Evolutionary conservation across 2,329 filamentous ascomycete genomes (phyloP).

Genomic region (Pseudogymnoascus sp.): DNA sequence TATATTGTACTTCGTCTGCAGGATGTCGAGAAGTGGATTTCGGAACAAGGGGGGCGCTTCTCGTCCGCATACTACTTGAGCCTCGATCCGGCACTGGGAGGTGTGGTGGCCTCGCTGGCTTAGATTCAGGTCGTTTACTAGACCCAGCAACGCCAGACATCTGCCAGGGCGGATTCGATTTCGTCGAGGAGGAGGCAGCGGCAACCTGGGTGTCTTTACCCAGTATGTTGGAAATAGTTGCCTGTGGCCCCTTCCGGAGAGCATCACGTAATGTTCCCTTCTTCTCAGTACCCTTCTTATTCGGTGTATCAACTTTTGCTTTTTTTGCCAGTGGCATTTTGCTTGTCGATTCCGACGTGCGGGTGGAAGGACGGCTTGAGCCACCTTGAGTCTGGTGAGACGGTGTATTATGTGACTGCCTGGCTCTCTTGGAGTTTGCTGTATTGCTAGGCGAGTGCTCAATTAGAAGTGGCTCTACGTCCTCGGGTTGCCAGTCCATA

Average conservation of each 20-base stretch:
- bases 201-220: slow-evolving; percentile 36
- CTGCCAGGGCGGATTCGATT: slow-evolving; percentile 14
- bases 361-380: slow-evolving; percentile 16
- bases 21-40: slow-evolving; percentile 17
- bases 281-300: slow-evolving; percentile 32
- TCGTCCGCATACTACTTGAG: slow-evolving; percentile 26
- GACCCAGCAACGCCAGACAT: neutral
- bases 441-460: slow-evolving; percentile 5
- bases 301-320: slow-evolving; percentile 22
- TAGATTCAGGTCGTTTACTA: slow-evolving; percentile 18
- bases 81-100: slow-evolving; percentile 27
- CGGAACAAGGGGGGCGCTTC: slow-evolving; percentile 27
- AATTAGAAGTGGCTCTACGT: neutral
- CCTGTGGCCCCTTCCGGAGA: slow-evolving; percentile 41
- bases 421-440: slow-evolving; percentile 25
- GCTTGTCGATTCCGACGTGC: slow-evolving; percentile 20
- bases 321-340: slow-evolving; percentile 27
- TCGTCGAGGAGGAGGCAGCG: slow-evolving; percentile 10
- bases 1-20: slow-evolving; percentile 32
- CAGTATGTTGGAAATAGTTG: slow-evolving; percentile 40
- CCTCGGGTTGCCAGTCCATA: neutral
- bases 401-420: slow-evolving; percentile 14
- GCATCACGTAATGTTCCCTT: slow-evolving; percentile 39
- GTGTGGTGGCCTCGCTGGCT: slow-evolving; percentile 20
- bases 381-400: slow-evolving; percentile 10